Conservation (phyloP, 257 asterid genomes). For the Hygrophila difformis region DNA sequence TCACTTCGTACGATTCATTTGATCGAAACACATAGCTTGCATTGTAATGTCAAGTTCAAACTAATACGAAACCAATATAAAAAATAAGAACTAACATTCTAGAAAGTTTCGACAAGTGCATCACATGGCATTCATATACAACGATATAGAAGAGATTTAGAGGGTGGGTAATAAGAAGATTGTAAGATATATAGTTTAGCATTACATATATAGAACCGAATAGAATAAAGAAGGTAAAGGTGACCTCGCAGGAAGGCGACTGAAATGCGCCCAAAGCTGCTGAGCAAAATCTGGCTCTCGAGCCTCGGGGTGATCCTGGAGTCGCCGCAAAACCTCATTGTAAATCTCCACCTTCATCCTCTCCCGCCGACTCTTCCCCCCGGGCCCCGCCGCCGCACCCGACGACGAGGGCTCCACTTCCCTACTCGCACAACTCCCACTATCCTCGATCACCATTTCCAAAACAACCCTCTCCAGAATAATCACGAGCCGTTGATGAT, state of each 20-base stretch:
- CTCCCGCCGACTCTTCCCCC: constrained; percentile 33
- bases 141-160: background rate
- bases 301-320: constrained; percentile 60
- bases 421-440: constrained; percentile 78
- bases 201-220: too few relatives aligned
- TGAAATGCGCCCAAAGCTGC: constrained; percentile 87
- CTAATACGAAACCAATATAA: background rate
- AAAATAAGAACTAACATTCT: background rate
- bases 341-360: constrained; percentile 70
- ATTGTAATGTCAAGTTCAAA: background rate
- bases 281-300: constrained; percentile 63
- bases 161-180: background rate
- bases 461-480: too few relatives aligned
- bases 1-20: too few relatives aligned
- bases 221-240: background rate
- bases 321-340: constrained; percentile 83
- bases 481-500: too few relatives aligned
- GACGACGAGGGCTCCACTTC: constrained; percentile 52
- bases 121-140: background rate
- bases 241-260: constrained; percentile 85
- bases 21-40: too few relatives aligned
- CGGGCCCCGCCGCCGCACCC: too few relatives aligned
- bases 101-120: background rate
- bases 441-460: constrained; percentile 74
- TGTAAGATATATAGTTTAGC: background rate